phyloP scores from a whole-genome alignment of 208 protist species.

The Herpetomonas samuelpessoai region DNA sequence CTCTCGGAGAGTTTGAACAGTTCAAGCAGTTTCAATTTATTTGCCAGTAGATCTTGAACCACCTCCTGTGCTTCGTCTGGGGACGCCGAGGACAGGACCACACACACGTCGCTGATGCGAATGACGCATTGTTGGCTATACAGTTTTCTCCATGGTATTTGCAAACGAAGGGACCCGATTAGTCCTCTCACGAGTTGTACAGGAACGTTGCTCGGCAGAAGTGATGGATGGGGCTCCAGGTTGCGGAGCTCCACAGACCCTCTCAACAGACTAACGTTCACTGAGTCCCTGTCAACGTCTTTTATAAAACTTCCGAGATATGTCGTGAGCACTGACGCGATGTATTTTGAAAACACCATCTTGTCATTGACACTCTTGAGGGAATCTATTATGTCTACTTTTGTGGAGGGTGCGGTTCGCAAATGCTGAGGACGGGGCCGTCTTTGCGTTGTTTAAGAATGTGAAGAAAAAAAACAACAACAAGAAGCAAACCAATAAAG shows the following conservation, averaged over 20 bases:
- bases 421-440: no score
- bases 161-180: conserved; percentile 33
- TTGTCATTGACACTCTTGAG: conserved; percentile 12
- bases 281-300: conserved; percentile 40
- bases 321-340: conserved; percentile 43
- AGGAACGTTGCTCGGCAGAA: conserved; percentile 25
- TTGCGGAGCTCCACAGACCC: conserved; percentile 61
- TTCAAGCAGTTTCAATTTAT: conserved; percentile 10
- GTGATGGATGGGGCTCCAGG: conserved; percentile 42
- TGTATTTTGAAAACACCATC: conserved; percentile 68
- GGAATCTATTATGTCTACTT: conserved; percentile 6
- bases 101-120: conserved; percentile 10
- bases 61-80: neutral
- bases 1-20: conserved; percentile 2
- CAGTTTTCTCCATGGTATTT: conserved; percentile 2
- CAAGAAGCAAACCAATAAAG: neutral
- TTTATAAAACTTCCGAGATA: conserved; percentile 68
- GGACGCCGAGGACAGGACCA: neutral
- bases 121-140: conserved; percentile 8
- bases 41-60: conserved; percentile 4
- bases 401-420: conserved; percentile 2
- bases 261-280: conserved; percentile 57
- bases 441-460: no score
- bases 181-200: conserved; percentile 32
- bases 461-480: neutral